Evolutionary conservation across 2,329 filamentous ascomycete genomes (phyloP).

Genomic region (Fusarium sp.): DNA sequence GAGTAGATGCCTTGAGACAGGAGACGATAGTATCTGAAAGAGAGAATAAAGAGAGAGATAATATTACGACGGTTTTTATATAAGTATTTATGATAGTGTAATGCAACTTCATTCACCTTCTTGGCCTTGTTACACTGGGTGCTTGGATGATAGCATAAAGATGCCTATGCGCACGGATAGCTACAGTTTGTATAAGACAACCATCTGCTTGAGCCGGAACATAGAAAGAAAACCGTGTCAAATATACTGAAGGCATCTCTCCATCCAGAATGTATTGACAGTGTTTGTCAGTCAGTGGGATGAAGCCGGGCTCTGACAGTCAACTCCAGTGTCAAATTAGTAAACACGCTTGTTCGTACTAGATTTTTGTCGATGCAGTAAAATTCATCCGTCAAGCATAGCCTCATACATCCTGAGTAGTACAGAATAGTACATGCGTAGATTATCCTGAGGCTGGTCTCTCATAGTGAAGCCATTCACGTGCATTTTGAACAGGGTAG

Average conservation of each 20-base stretch:
- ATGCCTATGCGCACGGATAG: neutral
- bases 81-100: neutral
- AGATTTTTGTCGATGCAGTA: neutral
- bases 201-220: neutral
- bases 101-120: no score
- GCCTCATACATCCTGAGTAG: neutral
- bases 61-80: neutral
- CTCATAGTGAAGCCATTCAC: constrained; percentile 16
- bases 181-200: neutral
- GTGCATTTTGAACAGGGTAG: constrained; percentile 3
- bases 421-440: neutral
- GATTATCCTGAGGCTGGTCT: neutral
- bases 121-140: neutral
- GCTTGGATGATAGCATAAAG: neutral
- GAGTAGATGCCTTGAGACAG: neutral
- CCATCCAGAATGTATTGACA: neutral
- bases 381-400: neutral
- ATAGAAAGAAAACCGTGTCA: neutral
- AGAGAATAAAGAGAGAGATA: neutral
- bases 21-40: neutral
- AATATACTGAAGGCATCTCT: neutral
- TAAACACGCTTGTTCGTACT: neutral
- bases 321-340: neutral
- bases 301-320: neutral
- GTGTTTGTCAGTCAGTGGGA: neutral